Evolutionary conservation across 2,329 filamentous ascomycete genomes (phyloP), one percentile per base, ranked within the genome.

Genomic region (Colletotrichum destructivum): DNA sequence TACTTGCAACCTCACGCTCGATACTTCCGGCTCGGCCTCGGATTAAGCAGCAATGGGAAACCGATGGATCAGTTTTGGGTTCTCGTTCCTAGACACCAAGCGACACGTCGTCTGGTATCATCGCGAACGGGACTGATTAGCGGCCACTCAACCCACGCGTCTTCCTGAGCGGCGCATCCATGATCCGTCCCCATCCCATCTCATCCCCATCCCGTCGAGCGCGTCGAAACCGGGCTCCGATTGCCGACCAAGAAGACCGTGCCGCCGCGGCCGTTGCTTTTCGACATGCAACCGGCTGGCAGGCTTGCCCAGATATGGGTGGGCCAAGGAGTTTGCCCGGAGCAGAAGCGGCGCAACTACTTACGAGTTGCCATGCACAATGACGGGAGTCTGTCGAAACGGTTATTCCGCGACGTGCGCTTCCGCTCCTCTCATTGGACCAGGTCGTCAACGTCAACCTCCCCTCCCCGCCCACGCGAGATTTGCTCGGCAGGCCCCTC

Each of bases 21-120:
- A 47, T 42, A 60, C 55, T 40, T 52, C 62, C 62, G 62, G 67
- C 55, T 66, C 66, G 46, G 66, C 61, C 57, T 69, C 66, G 64
- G 66, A 59, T 67, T 46, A 18, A 47, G 42, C 47, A 55, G 56
- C 23, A 46, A 67, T 51, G 57, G 51, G 31, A 49, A 49, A 31
- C 40, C 15, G 15, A 16, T 16, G 52, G 26, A 4, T 9, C 26
- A n/a, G 52, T 55, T 55, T 55, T 12, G 52, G 23, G 31, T n/a
- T 35, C 26, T n/a, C 18, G 15, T 9, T 11, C 15, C 21, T 23
- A 52, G 49, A 26, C 23, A 15, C 49, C 7, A 21, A 6, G 16
- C 6, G 15, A 52, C 4, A 52, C 23, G 40, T 44, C 35, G 31
- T 56, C 49, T 62, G 62, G 63, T 66, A 35, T 57, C 63, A 71